phyloP scores from a whole-genome alignment of 1,139 yeast genomes.

The Blastobotrys capitulatus region DNA sequence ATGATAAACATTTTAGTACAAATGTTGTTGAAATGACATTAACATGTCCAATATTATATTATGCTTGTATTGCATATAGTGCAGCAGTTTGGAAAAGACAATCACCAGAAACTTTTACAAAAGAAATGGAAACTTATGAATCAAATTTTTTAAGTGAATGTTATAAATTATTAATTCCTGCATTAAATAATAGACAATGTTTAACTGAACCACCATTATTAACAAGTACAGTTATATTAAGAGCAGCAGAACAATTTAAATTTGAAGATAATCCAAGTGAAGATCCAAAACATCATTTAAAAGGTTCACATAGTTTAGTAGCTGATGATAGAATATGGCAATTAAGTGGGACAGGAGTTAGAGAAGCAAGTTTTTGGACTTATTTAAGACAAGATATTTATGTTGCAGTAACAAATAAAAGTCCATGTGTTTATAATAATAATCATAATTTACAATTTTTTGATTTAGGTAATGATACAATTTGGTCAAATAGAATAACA shows the following conservation, averaged over 20 bases:
- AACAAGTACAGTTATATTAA: conserved; percentile 1
- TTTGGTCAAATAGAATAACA: conserved; percentile 9
- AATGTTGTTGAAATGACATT: conserved; percentile 3
- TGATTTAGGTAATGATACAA: conserved; percentile 4
- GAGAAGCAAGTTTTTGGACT: conserved; percentile 8
- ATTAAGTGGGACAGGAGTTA: conserved; percentile 4
- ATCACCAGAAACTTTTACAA: background rate
- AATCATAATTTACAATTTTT: conserved; percentile 3
- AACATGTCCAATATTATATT: conserved; percentile 6
- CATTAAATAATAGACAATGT: conserved; percentile 1
- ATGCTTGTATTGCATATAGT: conserved; percentile 1
- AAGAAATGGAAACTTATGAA: background rate
- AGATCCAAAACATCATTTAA: conserved; percentile 7
- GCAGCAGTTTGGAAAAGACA: conserved; percentile 4
- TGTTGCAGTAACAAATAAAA: background rate
- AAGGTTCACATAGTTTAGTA: conserved; percentile 1
- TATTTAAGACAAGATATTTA: conserved; percentile 7
- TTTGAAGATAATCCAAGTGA: background rate
- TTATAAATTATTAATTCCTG: conserved; percentile 6
- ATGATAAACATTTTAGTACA: conserved; percentile 3
- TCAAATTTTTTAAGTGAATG: conserved; percentile 3
- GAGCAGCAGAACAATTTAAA: conserved; percentile 6
- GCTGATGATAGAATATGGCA: conserved; percentile 8
- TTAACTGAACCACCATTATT: conserved; percentile 5
- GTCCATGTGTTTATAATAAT: conserved; percentile 2